A percentile compares a stretch with the other conserved stretches of the same genome.
Evolutionary conservation across 371 early-diverging fungal genomes (phyloP).

Genomic region (Phascolomyces articulosus): DNA sequence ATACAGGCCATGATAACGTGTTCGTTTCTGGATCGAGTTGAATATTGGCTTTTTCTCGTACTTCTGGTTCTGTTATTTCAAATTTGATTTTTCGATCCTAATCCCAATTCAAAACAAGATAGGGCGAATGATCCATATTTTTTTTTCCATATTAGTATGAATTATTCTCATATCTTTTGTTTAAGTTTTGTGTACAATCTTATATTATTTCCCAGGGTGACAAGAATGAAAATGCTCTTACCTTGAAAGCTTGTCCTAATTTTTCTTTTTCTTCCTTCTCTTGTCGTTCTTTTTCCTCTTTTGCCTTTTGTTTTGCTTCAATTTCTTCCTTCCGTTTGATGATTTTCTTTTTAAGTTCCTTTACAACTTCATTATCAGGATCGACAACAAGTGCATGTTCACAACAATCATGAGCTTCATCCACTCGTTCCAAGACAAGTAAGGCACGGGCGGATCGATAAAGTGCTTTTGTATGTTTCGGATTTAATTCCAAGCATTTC

Average conservation of each 20-base stretch:
- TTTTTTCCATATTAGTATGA: too few species aligned
- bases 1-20: constrained; percentile 82
- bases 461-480: constrained; percentile 87
- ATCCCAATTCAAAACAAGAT: neutral
- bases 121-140: too few species aligned
- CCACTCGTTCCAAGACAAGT: constrained; percentile 72
- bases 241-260: constrained; percentile 53
- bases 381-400: constrained; percentile 70
- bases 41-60: constrained; percentile 59
- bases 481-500: constrained; percentile 78
- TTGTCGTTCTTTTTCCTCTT: constrained; percentile 47
- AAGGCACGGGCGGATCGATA: constrained; percentile 91
- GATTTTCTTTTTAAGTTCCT: constrained; percentile 44
- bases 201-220: neutral
- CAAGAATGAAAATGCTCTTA: constrained; percentile 13
- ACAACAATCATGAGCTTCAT: constrained; percentile 88
- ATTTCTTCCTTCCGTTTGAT: constrained; percentile 41
- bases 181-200: too few species aligned
- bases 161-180: neutral
- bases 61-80: constrained; percentile 45
- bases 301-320: constrained; percentile 45
- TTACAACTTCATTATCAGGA: constrained; percentile 71
- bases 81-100: constrained; percentile 61
- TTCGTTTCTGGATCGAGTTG: constrained; percentile 64
- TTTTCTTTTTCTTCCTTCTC: constrained; percentile 50